A percentile compares a stretch with the other conserved stretches of the same genome.
These are phyloP conservation scores for Penicillium sp. DNA, from an alignment of 2,329 filamentous ascomycete species.

Conservation along the genomic window DNA sequence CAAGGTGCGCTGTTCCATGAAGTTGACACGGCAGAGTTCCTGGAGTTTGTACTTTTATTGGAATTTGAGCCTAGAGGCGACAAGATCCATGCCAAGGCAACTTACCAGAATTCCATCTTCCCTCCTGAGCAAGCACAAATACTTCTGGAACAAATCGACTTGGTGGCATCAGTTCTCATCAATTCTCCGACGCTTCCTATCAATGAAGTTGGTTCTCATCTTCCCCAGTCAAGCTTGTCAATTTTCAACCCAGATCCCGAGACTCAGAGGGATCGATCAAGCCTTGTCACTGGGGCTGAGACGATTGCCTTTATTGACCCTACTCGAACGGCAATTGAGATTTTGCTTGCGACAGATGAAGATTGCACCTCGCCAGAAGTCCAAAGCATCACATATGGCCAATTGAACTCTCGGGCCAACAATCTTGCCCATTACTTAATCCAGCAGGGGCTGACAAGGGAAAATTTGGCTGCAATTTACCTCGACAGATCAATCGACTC, in stretches of 20 bases:
- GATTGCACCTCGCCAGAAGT: constrained; percentile 24
- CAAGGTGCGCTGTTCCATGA: constrained; percentile 52
- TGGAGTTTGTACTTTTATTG: constrained; percentile 74
- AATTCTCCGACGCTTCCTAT: constrained; percentile 35
- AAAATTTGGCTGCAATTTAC: constrained; percentile 67
- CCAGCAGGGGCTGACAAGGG: constrained; percentile 47
- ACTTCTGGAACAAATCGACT: constrained; percentile 63
- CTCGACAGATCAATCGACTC: constrained; percentile 75
- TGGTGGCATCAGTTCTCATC: constrained; percentile 49
- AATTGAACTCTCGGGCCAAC: constrained; percentile 67
- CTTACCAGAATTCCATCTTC: constrained; percentile 56
- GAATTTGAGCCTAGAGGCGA: constrained; percentile 67
- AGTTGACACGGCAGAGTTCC: constrained; percentile 63
- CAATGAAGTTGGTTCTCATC: constrained; percentile 26
- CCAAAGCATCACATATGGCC: constrained; percentile 59
- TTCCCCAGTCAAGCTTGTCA: constrained; percentile 46
- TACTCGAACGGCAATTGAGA: constrained; percentile 62
- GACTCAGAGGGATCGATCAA: constrained; percentile 37
- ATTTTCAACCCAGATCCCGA: constrained; percentile 48
- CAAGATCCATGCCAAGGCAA: constrained; percentile 53
- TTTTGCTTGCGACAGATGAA: constrained; percentile 54
- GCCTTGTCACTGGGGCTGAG: constrained; percentile 59
- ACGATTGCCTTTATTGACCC: constrained; percentile 51
- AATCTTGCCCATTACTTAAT: constrained; percentile 60
- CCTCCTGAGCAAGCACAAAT: constrained; percentile 55